phyloP scores from a whole-genome alignment of 257 asterid genomes.

The Pogostemon cablin region DNA sequence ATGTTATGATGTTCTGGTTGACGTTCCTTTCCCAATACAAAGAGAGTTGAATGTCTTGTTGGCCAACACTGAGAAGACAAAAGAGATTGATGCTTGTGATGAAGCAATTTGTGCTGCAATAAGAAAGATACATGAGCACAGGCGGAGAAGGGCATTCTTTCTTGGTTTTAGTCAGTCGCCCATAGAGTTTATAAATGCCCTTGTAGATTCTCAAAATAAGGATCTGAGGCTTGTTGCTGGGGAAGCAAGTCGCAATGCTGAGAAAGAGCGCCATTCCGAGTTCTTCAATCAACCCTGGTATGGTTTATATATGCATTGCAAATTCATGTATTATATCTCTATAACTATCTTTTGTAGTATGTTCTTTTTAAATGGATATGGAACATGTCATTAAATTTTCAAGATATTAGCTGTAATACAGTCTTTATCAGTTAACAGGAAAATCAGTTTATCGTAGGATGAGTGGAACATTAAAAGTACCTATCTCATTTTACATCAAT shows the following conservation, averaged over 20 bases:
- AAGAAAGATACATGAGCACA: conserved; percentile 94
- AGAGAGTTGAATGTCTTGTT: conserved; percentile 83
- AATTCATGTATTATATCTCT: conserved; percentile 19
- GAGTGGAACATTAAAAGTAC: neutral
- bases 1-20: conserved; percentile 85
- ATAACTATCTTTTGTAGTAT: neutral
- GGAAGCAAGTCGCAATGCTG: conserved; percentile 81
- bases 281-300: conserved; percentile 96
- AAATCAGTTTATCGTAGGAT: conserved; percentile 16
- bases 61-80: conserved; percentile 86
- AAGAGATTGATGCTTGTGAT: conserved; percentile 93
- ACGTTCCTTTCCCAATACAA: conserved; percentile 92
- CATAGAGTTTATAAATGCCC: conserved; percentile 81
- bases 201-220: conserved; percentile 87
- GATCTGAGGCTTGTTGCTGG: conserved; percentile 84
- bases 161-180: conserved; percentile 99
- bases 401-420: neutral
- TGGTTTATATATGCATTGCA: conserved; percentile 31
- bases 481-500: neutral
- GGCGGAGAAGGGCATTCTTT: conserved; percentile 88
- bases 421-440: conserved; percentile 5
- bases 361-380: conserved; percentile 7
- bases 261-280: conserved; percentile 85
- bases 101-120: conserved; percentile 89
- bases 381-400: neutral